Evolutionary conservation across 305 asterid genomes (phyloP).

Genomic region (Plantago coronopus): DNA sequence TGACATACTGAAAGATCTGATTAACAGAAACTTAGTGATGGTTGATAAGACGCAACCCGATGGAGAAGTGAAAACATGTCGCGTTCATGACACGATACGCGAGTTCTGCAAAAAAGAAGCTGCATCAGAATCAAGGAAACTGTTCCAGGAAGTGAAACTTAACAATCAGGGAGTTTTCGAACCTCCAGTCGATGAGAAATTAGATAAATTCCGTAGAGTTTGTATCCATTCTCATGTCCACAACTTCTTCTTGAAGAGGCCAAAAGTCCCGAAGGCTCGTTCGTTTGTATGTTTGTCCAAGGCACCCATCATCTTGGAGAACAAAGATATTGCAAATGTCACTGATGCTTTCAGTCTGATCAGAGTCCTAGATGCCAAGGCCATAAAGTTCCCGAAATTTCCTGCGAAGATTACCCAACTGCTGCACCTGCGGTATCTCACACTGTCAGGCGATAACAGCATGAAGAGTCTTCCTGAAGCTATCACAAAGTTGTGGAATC

Average conservation of each 20-base stretch:
- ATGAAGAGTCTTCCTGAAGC: slow-evolving; percentile 22
- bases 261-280: slow-evolving; percentile 23
- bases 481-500: slow-evolving; percentile 29
- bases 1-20: slow-evolving; percentile 28
- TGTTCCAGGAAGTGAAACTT: slow-evolving; percentile 27
- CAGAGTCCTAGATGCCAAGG: slow-evolving; percentile 26
- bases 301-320: slow-evolving; percentile 17
- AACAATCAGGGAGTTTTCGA: slow-evolving; percentile 13
- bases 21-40: slow-evolving; percentile 30
- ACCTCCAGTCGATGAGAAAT: slow-evolving; percentile 11
- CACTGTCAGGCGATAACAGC: slow-evolving; percentile 17
- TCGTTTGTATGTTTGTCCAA: slow-evolving; percentile 35
- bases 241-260: slow-evolving; percentile 13
- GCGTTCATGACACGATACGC: slow-evolving; percentile 34
- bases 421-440: slow-evolving; percentile 35
- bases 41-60: slow-evolving; percentile 18
- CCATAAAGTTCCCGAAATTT: slow-evolving; percentile 30
- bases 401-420: slow-evolving; percentile 23
- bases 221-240: slow-evolving; percentile 27
- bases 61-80: slow-evolving; percentile 31
- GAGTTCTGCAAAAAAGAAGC: slow-evolving; percentile 30
- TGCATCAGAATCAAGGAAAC: slow-evolving; percentile 13
- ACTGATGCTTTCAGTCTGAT: slow-evolving; percentile 28
- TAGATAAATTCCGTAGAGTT: slow-evolving; percentile 27
- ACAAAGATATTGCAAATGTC: slow-evolving; percentile 16